Evolutionary conservation across 345 rosid species (phyloP).

Genomic region (Melaleuca alternifolia): DNA sequence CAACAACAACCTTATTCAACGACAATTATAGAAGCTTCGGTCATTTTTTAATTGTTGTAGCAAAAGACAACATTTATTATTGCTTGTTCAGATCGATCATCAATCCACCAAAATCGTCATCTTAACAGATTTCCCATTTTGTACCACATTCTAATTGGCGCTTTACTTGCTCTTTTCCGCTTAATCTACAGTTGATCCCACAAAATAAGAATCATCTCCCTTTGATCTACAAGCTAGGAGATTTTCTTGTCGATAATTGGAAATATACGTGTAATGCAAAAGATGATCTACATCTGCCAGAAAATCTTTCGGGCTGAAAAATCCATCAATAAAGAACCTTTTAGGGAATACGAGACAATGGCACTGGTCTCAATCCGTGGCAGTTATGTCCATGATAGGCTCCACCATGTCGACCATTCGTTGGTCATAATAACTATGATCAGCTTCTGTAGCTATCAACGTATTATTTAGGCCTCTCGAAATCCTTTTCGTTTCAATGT

Average conservation of each 20-base stretch:
- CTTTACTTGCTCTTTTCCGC: background rate
- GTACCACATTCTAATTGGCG: background rate
- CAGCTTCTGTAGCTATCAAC: background rate
- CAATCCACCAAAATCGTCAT: background rate
- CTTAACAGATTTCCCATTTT: background rate
- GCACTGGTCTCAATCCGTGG: background rate
- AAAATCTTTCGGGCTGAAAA: background rate
- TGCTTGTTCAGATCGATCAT: too few species aligned
- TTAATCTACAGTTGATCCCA: background rate
- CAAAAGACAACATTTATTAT: too few species aligned
- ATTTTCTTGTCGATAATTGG: background rate
- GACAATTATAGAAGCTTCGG: too few species aligned
- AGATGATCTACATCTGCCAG: background rate
- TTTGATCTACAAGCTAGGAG: background rate
- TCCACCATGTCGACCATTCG: background rate
- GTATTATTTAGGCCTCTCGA: accelerated
- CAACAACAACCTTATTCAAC: too few species aligned
- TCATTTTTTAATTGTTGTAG: too few species aligned
- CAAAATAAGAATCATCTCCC: background rate
- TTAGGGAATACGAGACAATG: background rate
- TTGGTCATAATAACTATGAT: background rate
- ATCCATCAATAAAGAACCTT: background rate
- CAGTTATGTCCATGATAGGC: background rate
- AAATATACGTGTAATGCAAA: background rate
- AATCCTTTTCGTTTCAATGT: background rate